phyloP scores from a whole-genome alignment of 1,284 basidiomycete genomes.

The Sanghuangporus baumii region DNA sequence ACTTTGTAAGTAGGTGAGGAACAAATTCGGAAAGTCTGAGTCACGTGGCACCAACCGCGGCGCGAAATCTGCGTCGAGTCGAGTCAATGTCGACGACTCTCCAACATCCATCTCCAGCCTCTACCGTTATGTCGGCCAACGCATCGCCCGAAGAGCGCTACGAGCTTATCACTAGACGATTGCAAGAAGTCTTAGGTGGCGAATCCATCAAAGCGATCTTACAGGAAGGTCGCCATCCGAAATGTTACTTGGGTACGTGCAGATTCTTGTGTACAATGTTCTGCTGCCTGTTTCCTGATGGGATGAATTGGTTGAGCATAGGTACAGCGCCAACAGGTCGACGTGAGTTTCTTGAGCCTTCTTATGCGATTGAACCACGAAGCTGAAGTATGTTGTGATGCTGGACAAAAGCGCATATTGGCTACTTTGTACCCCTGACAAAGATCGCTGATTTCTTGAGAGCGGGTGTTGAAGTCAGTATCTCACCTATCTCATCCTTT shows the following conservation, averaged over 20 bases:
- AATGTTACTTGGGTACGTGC: slow-evolving; percentile 84
- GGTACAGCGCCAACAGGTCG: slow-evolving; percentile 92
- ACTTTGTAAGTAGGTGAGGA: neutral
- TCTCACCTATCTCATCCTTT: neutral
- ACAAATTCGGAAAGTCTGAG: neutral
- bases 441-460: slow-evolving; percentile 97
- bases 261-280: neutral
- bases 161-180: slow-evolving; percentile 79
- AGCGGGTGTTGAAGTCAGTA: slow-evolving; percentile 75
- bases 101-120: neutral
- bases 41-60: neutral
- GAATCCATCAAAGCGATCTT: slow-evolving; percentile 83
- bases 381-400: neutral
- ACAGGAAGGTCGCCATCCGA: slow-evolving; percentile 70
- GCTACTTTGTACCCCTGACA: slow-evolving; percentile 92
- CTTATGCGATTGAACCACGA: neutral
- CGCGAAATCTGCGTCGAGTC: neutral
- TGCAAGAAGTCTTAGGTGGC: slow-evolving; percentile 87
- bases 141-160: slow-evolving; percentile 54
- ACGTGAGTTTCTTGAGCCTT: slow-evolving; percentile 52
- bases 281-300: neutral
- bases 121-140: neutral
- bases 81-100: neutral
- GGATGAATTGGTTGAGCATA: slow-evolving; percentile 29
- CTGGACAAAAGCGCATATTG: slow-evolving; percentile 77